Conservation (phyloP, 352 stramenopile species). For the Blastocystis sp. region DNA sequence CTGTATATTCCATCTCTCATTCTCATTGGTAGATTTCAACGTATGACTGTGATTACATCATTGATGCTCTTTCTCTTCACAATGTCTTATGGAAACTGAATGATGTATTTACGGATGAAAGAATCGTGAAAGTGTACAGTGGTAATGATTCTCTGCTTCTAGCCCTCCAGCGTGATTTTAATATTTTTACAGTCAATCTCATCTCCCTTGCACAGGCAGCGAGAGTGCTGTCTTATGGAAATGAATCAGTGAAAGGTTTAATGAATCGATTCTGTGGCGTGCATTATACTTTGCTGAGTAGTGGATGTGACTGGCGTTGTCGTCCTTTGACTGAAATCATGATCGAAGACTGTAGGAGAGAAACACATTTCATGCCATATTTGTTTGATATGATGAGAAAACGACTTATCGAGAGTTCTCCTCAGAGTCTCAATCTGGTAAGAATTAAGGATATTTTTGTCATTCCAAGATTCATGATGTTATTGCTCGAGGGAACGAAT, state of each 20-base stretch:
- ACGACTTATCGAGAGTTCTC: neutral
- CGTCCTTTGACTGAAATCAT: neutral
- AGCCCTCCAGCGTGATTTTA: conserved; percentile 15
- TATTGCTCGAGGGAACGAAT: conserved; percentile 38
- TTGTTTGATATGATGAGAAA: conserved; percentile 11
- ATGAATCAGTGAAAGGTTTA: neutral
- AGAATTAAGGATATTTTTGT: neutral
- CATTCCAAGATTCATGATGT: conserved; percentile 33
- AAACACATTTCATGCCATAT: neutral
- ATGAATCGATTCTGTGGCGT: neutral
- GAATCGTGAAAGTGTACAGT: conserved; percentile 11
- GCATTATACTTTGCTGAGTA: neutral
- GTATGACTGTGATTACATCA: neutral
- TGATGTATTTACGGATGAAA: conserved; percentile 9
- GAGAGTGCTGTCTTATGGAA: neutral
- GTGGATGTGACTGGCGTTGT: neutral
- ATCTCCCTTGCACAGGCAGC: conserved; percentile 4
- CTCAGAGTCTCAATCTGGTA: conserved; percentile 20
- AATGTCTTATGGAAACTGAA: conserved; percentile 8
- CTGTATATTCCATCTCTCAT: neutral
- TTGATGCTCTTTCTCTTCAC: conserved; percentile 19
- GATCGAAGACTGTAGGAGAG: neutral
- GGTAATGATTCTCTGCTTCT: neutral
- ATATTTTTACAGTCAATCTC: conserved; percentile 24
- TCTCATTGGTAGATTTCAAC: conserved; percentile 33